Base-by-base conservation (phyloP, 371 early-diverging fungal species). In the Apophysomyces trapeziformis region DNA sequence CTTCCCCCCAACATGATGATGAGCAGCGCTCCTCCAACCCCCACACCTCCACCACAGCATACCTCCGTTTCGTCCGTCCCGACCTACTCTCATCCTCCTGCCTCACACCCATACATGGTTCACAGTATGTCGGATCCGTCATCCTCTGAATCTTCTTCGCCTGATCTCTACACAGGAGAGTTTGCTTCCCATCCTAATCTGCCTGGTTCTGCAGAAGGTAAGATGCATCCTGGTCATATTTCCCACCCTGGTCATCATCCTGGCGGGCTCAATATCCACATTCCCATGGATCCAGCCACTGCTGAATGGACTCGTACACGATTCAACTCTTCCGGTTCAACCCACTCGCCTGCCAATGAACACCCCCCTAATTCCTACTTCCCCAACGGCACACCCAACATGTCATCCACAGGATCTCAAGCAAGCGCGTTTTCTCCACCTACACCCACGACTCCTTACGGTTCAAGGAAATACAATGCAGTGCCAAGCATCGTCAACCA, bases 71-170 rank as follows among this genome's bases (percentile, higher is more conserved):
- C 69, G 1, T 61, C 69, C 45, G 43, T 57, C 37, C 43, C 64
- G 41, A 56, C 37, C n/a, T 50, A 50, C 21, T 50, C 54, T 2
- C 54, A 50, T 50, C 54, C 54, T 26, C 54, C 54, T 50, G 54
- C 54, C 21, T 50, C 54, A 2, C 63, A 57, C 38, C 68, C 60
- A 7, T 68, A 68, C 50, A 68, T 68, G 68, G 63, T 72, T 5
- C 72, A 64, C 4, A 68, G 67, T 18, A 67, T 71, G 66, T 67
- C 71, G 35, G 71, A 71, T 32, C 64, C 61, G 26, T 70, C 70
- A 1, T 66, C 72, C 4, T 68, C 68, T 13, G 72, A 68, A 45
- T 65, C 68, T 0, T 68, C 72, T 4, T 72, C 72, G 26, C 68
- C 72, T 39, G 72, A 68, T 63, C 38, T 72, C 47, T 65, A 72